These are phyloP conservation scores for Microdochium paspali DNA, from an alignment of 2,329 filamentous ascomycete species.

Conservation along the genomic window DNA sequence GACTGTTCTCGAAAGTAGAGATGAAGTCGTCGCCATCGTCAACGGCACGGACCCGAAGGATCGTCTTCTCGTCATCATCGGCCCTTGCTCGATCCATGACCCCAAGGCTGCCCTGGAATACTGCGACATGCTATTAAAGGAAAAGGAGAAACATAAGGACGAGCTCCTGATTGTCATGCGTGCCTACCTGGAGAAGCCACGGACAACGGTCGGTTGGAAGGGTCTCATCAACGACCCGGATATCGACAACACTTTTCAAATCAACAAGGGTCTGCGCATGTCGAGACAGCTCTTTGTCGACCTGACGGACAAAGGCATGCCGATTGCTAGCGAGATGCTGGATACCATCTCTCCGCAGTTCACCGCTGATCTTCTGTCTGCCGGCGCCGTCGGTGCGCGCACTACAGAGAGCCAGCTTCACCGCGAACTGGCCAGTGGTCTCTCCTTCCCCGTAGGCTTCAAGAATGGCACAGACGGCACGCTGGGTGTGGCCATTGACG, in stretches of 20 bases:
- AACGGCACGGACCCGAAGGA: constrained; percentile 54
- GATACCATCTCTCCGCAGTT: constrained; percentile 98
- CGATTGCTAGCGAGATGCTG: constrained; percentile 93
- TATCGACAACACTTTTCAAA: constrained; percentile 97
- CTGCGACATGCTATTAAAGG: constrained; percentile 70
- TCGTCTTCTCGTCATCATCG: constrained; percentile 66
- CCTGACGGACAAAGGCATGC: constrained; percentile 86
- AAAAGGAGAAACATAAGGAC: constrained; percentile 81
- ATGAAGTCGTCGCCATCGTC: constrained; percentile 60
- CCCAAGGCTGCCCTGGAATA: constrained; percentile 85
- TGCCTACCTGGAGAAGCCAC: constrained; percentile 95
- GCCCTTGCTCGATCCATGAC: constrained; percentile 96
- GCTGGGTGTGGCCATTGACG: constrained; percentile 83
- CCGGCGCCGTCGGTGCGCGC: constrained; percentile 89
- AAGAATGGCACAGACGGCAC: constrained; percentile 98
- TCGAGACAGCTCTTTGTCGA: constrained; percentile 89
- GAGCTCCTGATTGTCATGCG: constrained; percentile 96
- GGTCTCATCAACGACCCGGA: constrained; percentile 97
- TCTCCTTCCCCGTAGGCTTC: constrained; percentile 97
- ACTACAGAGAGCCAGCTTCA: constrained; percentile 96
- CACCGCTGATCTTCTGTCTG: constrained; percentile 81
- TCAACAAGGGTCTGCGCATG: constrained; percentile 89
- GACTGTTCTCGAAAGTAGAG: constrained; percentile 52
- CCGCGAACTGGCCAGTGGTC: constrained; percentile 83
- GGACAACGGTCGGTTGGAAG: constrained; percentile 98